Conservation (phyloP, 2,329 filamentous ascomycete genomes). For the Rasamsonia emersonii region DNA sequence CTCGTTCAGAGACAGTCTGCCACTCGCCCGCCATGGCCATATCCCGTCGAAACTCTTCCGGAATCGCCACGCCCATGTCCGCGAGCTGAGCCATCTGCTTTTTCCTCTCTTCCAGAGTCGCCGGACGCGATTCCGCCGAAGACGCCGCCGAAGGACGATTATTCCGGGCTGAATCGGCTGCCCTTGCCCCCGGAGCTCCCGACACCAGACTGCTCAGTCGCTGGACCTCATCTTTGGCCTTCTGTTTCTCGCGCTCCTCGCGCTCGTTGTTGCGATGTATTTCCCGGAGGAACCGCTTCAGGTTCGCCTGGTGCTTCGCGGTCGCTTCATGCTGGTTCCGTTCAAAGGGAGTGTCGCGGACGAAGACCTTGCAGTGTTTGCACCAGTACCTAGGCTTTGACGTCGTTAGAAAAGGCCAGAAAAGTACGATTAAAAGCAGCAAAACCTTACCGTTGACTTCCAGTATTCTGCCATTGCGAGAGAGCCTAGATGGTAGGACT, state of each 20-base stretch:
- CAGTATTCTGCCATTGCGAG: slow-evolving; percentile 84
- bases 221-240: slow-evolving; percentile 75
- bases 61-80: slow-evolving; percentile 76
- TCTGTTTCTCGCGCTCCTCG: slow-evolving; percentile 70
- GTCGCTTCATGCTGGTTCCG: slow-evolving; percentile 83
- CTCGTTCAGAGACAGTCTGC: slow-evolving; percentile 55
- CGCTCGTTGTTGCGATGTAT: slow-evolving; percentile 78
- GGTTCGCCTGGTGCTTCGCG: slow-evolving; percentile 69
- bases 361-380: slow-evolving; percentile 86
- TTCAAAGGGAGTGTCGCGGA: slow-evolving; percentile 88
- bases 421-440: background rate
- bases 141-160: slow-evolving; percentile 23
- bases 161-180: slow-evolving; percentile 19
- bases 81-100: slow-evolving; percentile 80
- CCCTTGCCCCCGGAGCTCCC: slow-evolving; percentile 25
- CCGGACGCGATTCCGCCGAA: slow-evolving; percentile 27
- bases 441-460: slow-evolving; percentile 69
- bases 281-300: slow-evolving; percentile 84
- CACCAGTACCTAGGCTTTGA: slow-evolving; percentile 82
- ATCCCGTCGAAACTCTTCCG: slow-evolving; percentile 65
- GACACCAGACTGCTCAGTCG: slow-evolving; percentile 70
- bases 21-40: slow-evolving; percentile 87
- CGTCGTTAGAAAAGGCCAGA: slow-evolving; percentile 13
- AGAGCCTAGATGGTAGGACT: no score
- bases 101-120: slow-evolving; percentile 61